A percentile compares a stretch with the other conserved stretches of the same genome.
phyloP scores from a whole-genome alignment of 192 early-diverging fungal species.

The Phycomyces nitens region DNA sequence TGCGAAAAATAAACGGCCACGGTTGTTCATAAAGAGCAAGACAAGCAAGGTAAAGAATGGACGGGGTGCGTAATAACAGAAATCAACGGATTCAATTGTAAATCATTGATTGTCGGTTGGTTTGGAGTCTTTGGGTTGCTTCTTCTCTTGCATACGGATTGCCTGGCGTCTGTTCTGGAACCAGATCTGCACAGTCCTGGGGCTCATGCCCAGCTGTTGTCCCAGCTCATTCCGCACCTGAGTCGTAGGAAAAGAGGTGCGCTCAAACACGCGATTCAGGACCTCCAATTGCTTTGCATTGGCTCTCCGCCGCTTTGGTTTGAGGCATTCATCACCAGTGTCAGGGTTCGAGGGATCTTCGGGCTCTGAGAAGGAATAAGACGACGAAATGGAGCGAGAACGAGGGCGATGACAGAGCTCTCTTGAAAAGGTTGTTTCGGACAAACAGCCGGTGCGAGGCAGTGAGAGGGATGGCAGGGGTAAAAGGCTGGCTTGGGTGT shows the following conservation, averaged over 20 bases:
- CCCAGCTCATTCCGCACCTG: conserved; percentile 59
- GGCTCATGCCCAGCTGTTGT: conserved; percentile 63
- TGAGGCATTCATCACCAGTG: conserved; percentile 2
- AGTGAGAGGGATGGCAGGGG: too few relatives aligned
- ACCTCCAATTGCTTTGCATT: conserved; percentile 62
- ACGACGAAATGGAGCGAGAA: not conserved
- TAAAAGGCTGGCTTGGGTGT: too few relatives aligned
- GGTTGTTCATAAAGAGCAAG: too few relatives aligned
- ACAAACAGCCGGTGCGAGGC: too few relatives aligned
- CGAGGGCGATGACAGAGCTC: too few relatives aligned
- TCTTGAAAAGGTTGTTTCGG: not conserved
- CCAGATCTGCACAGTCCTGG: conserved; percentile 75
- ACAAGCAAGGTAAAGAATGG: too few relatives aligned
- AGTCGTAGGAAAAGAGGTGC: conserved; percentile 69
- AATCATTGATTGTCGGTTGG: too few relatives aligned
- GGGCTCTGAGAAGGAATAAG: not conserved
- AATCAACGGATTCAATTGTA: too few relatives aligned
- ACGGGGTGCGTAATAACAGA: too few relatives aligned
- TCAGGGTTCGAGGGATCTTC: not conserved
- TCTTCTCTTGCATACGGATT: conserved; percentile 26
- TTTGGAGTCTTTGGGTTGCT: too few relatives aligned
- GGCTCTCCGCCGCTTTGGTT: conserved; percentile 38
- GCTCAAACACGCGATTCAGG: conserved; percentile 66
- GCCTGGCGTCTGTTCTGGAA: conserved; percentile 81
- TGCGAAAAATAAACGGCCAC: too few relatives aligned